Base-by-base conservation (phyloP, 257 asterid genomes). In the Vinca minor region DNA sequence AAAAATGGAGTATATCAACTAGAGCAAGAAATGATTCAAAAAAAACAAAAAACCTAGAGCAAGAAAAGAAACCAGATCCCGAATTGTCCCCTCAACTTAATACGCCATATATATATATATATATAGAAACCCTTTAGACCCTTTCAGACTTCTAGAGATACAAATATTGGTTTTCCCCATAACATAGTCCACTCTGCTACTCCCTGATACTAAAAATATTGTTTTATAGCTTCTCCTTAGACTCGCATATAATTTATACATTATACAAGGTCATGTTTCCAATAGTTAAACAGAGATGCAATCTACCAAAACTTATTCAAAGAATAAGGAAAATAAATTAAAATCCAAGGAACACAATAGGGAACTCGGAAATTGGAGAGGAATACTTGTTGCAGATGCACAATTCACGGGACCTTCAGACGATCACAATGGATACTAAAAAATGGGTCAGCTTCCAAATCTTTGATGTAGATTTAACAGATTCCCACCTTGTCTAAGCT, bases 401-500 rank as follows among this genome's bases (percentile, higher is more conserved):
- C 60, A 64, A 32, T 35, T 28, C 4, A 36, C 15, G 59, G 69
- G 35, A 39, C 29, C 66, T 60, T 53, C 49, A 44, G 59, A 60
- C 41, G 66, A 59, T 21, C 29, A 56, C 29, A 57, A 59, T 31
- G 36, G 56, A 32, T 28, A 39, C 64, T 3, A 29, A 66, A 53
- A 70, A 57, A 25, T 47, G 64, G 65, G 58, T 49, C 63, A 35
- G 59, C 59, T 70, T 41, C 52, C 47, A 66, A 49, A 52, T 44
- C 53, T 54, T n/a, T 59, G 65, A 42, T 34, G 81, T 65, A 69
- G 77, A 73, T 81, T 73, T 82, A 74, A 61, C 79, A 68, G 73
- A 74, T 71, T 75, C 60, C 67, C 76, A 23, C 59, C 49, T 54
- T 58, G 63, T 63, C 53, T 38, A 44, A 42, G 65, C 62, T 75